These are phyloP conservation scores for sorghum (Sorghum bicolor) DNA, from an alignment of 176 grass and related monocot species.

Conservation along the genomic window DNA sequence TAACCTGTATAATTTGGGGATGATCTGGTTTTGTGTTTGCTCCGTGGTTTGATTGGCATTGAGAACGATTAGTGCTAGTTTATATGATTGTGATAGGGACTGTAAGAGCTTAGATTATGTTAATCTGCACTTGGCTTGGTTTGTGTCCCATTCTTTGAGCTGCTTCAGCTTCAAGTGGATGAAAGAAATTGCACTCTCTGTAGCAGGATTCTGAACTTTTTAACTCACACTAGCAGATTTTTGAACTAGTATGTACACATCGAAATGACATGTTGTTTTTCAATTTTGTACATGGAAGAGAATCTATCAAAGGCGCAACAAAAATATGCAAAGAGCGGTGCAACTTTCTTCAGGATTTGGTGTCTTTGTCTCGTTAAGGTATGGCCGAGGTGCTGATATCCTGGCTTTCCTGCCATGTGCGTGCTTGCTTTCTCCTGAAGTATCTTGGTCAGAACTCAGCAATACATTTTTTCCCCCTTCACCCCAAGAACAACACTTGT, in stretches of 20 bases:
- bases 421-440: slow-evolving; percentile 48
- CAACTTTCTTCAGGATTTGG: slow-evolving; percentile 15
- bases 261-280: neutral
- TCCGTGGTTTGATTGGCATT: neutral
- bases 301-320: neutral
- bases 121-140: neutral
- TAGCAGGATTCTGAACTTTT: neutral
- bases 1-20: neutral
- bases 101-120: neutral
- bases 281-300: neutral
- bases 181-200: neutral
- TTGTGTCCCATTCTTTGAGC: neutral
- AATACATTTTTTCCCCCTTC: neutral
- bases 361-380: slow-evolving; percentile 14
- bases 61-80: neutral
- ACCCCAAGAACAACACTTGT: slow-evolving; percentile 7
- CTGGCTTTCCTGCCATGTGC: slow-evolving; percentile 16
- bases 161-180: neutral
- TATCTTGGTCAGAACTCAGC: neutral
- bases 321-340: neutral
- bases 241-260: neutral
- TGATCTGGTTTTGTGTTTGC: neutral
- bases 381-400: slow-evolving; percentile 28
- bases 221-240: neutral
- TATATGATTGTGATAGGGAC: neutral